Conservation (phyloP, 257 asterid species). For the Nicotiana tomentosiformis region DNA sequence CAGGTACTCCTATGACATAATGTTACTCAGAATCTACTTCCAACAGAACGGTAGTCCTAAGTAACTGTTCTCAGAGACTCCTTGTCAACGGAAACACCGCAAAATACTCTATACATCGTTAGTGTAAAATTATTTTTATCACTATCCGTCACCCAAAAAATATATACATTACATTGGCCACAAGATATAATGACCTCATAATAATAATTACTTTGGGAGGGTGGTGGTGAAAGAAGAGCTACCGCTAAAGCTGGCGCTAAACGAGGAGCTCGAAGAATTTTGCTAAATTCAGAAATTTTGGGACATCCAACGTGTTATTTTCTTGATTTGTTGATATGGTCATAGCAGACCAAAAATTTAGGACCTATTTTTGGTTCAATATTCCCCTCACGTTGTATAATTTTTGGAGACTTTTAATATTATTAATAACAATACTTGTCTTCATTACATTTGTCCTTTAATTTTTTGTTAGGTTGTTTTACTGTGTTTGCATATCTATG, state of each 20-base stretch:
- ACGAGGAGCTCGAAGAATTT: slow-evolving; percentile 12
- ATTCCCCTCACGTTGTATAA: not conserved
- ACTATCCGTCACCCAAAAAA: too few relatives aligned
- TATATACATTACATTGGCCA: too few relatives aligned
- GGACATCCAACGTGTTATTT: not conserved
- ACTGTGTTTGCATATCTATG: slow-evolving; percentile 2
- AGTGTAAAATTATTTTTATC: too few relatives aligned
- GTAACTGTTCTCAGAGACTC: too few relatives aligned
- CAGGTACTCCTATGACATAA: too few relatives aligned
- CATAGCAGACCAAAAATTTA: slow-evolving; percentile 9
- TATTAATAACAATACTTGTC: not conserved
- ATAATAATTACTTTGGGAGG: too few relatives aligned
- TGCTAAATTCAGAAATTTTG: not conserved
- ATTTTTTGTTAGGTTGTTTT: not conserved
- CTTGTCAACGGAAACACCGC: too few relatives aligned
- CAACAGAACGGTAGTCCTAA: too few relatives aligned
- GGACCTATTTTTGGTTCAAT: not conserved
- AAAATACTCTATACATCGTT: too few relatives aligned
- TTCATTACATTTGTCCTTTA: not conserved
- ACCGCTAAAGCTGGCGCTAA: slow-evolving; percentile 33
- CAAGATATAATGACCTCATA: too few relatives aligned
- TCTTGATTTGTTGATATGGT: not conserved
- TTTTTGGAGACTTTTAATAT: not conserved
- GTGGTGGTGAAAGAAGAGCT: not conserved
- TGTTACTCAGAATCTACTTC: too few relatives aligned